Base-by-base conservation (phyloP, 345 rosid genomes). In the Rhodamnia argentea region DNA sequence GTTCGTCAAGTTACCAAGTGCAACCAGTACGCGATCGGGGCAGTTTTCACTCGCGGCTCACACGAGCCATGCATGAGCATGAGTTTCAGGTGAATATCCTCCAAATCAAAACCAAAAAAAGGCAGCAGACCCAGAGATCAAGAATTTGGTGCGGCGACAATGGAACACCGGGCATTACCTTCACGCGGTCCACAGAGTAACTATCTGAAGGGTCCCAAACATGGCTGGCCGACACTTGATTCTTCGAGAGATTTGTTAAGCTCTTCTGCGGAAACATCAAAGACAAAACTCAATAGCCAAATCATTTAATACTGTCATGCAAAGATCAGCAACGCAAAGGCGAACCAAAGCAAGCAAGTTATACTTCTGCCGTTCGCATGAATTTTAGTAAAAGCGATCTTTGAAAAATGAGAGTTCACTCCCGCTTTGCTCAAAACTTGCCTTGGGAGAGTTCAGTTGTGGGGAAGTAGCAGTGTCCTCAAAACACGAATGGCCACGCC, bases 401-500 rank as follows among this genome's bases (percentile, higher is more conserved):
- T 9, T n/a, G 7, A n/a, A 42, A 51, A 81, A 18, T 7, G 20
- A 18, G 32, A 70, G 81, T 37, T 37, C 47, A 5, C 81, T 37
- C 47, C 47, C 81, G 47, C 81, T 29, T 64, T 64, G 76, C 6
- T 16, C 52, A 60, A 18, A 37, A 15, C 78, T 58, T 84, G 62
- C 86, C 86, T 84, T 47, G 55, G 84, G 14, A 27, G 75, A 55
- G 53, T 78, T 57, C 44, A 62, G 7, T n/a, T 60, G 86, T 5
- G 52, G 54, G 84, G 70, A 75, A 50, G 64, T 29, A 24, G 84
- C 87, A 13, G 85, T 86, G 87, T 86, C 87, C 62, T 86, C 82
- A 52, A 62, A 86, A 32, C 82, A 64, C 44, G 85, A 83, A 70
- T 86, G 54, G 52, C 42, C 27, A 26, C 32, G 57, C 62, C 83